Evolutionary conservation across 116 monocot genomes (phyloP).

Genomic region (Posidonia oceanica): DNA sequence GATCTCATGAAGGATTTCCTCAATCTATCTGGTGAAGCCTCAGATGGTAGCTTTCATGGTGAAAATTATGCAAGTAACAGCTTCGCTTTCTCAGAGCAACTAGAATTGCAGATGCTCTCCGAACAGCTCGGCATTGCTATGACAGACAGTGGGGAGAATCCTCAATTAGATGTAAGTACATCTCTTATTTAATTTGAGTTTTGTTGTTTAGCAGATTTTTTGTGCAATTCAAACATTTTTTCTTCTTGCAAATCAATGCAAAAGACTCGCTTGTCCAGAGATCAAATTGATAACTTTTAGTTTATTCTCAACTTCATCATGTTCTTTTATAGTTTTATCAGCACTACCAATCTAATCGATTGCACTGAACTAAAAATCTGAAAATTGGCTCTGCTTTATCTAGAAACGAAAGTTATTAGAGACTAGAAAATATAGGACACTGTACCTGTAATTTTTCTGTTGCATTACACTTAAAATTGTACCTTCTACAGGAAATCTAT

Average conservation of each 20-base stretch:
- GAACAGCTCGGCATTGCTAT: conserved; percentile 91
- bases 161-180: conserved; percentile 67
- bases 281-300: too few relatives aligned
- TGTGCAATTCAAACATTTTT: not conserved
- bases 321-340: too few relatives aligned
- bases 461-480: not conserved
- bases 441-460: not conserved
- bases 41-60: conserved; percentile 37
- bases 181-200: not conserved
- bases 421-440: not conserved
- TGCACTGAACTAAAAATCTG: too few relatives aligned
- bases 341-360: too few relatives aligned
- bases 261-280: too few relatives aligned
- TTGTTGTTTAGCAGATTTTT: not conserved
- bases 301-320: too few relatives aligned
- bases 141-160: conserved; percentile 63
- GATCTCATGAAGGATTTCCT: conserved; percentile 37
- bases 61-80: conserved; percentile 20
- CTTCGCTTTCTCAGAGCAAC: conserved; percentile 35
- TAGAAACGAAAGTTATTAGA: too few relatives aligned
- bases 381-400: too few relatives aligned
- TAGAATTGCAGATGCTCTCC: conserved; percentile 73
- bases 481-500: conserved; percentile 60
- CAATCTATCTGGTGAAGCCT: conserved; percentile 45
- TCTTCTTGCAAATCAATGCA: not conserved